Base-by-base conservation (phyloP, 208 protist species). In the Naegleria lovaniensis region DNA sequence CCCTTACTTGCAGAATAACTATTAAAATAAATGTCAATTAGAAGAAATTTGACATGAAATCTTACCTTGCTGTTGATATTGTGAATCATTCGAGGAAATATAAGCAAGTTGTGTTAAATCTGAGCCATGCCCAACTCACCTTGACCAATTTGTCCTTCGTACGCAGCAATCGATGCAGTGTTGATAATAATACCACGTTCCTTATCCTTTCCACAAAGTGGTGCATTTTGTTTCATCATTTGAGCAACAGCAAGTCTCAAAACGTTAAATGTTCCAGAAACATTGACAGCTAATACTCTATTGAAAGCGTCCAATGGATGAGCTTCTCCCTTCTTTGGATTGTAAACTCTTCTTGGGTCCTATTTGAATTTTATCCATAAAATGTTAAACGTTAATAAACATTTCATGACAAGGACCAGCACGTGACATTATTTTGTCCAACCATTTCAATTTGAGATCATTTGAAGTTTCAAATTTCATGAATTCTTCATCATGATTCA, bases 111-210 rank as follows among this genome's bases (percentile, higher is more conserved):
- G n/a, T n/a, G n/a, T n/a, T 7, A 48, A 48, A 48, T 48, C 1
- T 48, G 7, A 48, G 5, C 7, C 43, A 9, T 7, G 7, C 7
- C 43, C 1, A 1, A 48, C 43, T 9, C 95, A 83, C 92, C 91
- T 93, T 97, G 96, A 38, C 96, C 96, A 75, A 95, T 95, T 92
- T 97, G 96, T n/a, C 96, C 96, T 19, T 97, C 95, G 85, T 93
- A 96, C 39, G 95, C 96, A 16, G 96, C 96, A 41, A 96, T 91
- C 13, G 94, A 96, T 39, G 95, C 93, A 13, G 93, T 95, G 91
- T 96, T 97, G 55, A 97, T 92, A 87, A 97, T 95, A 40, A 97
- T 94, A 40, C 96, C 95, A 33, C 94, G 92, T 89, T 97, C 95
- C 15, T 67, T 91, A 89, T 79, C 86, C 43, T 89, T n/a, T 29